Conservation (phyloP, 805 yeast genomes). For the Suhomyces canberraensis region DNA sequence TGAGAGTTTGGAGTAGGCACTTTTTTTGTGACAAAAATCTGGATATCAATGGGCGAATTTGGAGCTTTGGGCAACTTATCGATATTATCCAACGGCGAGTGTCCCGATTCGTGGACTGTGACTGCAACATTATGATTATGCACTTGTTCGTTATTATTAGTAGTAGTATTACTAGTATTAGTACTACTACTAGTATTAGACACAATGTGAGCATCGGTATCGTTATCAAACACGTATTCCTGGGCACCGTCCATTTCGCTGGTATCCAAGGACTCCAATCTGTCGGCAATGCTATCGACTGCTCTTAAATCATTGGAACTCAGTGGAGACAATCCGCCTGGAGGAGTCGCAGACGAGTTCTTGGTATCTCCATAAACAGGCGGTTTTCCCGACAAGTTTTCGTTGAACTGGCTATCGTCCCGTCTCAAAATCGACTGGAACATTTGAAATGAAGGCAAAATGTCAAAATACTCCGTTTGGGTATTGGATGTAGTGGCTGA, state of each 20-base stretch:
- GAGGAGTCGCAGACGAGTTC: conserved; percentile 28
- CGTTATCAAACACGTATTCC: conserved; percentile 6
- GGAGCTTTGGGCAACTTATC: conserved; percentile 45
- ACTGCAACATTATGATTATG: conserved; percentile 14
- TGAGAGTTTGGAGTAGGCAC: conserved; percentile 43
- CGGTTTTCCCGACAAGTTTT: conserved; percentile 28
- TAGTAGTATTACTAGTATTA: too few species aligned
- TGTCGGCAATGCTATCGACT: conserved; percentile 1
- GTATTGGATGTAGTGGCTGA: conserved; percentile 25
- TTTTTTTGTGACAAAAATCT: conserved; percentile 51
- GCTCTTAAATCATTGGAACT: conserved; percentile 1
- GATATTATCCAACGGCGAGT: conserved; percentile 49
- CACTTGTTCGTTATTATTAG: conserved; percentile 1
- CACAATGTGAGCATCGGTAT: conserved; percentile 3
- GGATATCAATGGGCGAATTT: conserved; percentile 45
- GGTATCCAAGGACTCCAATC: neutral
- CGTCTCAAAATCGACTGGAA: conserved; percentile 50
- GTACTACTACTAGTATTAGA: too few species aligned
- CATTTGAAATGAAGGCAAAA: conserved; percentile 69
- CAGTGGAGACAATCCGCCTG: conserved; percentile 14
- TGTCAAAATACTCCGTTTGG: conserved; percentile 47
- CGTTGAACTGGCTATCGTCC: conserved; percentile 38
- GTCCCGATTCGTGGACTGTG: conserved; percentile 28
- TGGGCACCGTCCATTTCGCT: conserved; percentile 2
- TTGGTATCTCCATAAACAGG: conserved; percentile 36